Evolutionary conservation across 2,329 filamentous ascomycete species (phyloP), one percentile per base, ranked within the genome.

Genomic region (Xylariaceae sp.): DNA sequence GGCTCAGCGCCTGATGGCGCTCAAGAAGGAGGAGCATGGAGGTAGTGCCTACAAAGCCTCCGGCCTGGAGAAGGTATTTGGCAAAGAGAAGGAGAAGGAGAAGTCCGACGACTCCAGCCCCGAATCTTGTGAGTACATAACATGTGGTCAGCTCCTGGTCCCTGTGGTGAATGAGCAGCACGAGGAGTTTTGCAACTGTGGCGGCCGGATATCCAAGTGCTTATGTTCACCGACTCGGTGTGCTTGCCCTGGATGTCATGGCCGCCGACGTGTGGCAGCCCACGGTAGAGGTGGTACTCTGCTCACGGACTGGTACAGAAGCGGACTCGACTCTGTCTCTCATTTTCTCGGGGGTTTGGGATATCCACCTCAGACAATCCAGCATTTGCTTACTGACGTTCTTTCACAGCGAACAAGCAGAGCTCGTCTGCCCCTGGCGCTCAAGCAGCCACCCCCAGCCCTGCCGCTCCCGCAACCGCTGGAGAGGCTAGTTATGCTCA

Each of bases 1-100:
- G 73, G 92, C 92, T 21, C 76, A 83, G 48, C 81, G 92, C 52
- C 73, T 98, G 38, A 90, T 90, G 34, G 81, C 94, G 50, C 65
- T 98, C 51, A 96, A 96, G 82, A 81, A 79, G 61, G 66, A 78
- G 45, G 71, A 78, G 60, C 63, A 70, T 31, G 76, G 75, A 14
- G 73, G 72, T 35, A 76, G 69, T 48, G 74, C 78, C 31, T 72
- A 76, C 62, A 76, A 76, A 67, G 70, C 74, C 2, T 61, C 73
- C 6, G 76, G 76, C 2, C 64, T 80, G 3, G 72, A 78, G 53
- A 70, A 67, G 51, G 65, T 79, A 34, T 74, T 79, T 51, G 76
- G 72, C 32, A 76, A 72, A 59, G 68, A 71, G 55, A 69, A 69
- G 58, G 53, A 63, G 30, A 56, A 60, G 50, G 4, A n/a, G n/a